Conservation (phyloP, 2,329 filamentous ascomycete species). For the Nemania sp. region DNA sequence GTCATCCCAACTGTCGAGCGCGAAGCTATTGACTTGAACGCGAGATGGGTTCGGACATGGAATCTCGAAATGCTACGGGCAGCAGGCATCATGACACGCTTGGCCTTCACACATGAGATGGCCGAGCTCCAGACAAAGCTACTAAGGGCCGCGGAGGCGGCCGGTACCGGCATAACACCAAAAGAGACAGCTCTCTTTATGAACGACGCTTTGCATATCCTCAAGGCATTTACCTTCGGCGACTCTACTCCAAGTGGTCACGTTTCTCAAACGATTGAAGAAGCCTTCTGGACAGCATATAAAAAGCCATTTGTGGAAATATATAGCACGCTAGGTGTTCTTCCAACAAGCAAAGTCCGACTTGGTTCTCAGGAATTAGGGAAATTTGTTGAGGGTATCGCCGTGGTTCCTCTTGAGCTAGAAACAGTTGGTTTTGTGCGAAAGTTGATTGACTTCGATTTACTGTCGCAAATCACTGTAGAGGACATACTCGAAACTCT, state of each 20-base stretch:
- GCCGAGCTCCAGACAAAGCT: conserved; percentile 74
- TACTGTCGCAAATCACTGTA: conserved; percentile 89
- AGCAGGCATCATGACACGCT: conserved; percentile 87
- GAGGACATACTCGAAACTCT: conserved; percentile 87
- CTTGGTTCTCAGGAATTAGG: conserved; percentile 74
- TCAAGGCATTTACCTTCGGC: conserved; percentile 87
- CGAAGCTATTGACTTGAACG: conserved; percentile 96
- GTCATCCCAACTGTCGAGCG: conserved; percentile 97
- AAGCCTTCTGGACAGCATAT: conserved; percentile 95
- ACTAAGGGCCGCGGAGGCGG: conserved; percentile 58
- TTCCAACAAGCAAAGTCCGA: conserved; percentile 86
- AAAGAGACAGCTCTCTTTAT: conserved; percentile 75
- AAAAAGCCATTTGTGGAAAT: conserved; percentile 86
- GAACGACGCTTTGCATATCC: conserved; percentile 82
- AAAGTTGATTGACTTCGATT: conserved; percentile 83
- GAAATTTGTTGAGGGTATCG: conserved; percentile 88
- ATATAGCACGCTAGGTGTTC: conserved; percentile 86
- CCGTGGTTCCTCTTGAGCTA: conserved; percentile 83
- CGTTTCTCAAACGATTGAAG: conserved; percentile 88
- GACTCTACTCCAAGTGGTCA: conserved; percentile 90
- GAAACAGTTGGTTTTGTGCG: conserved; percentile 79
- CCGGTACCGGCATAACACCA: conserved; percentile 66
- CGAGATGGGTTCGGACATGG: conserved; percentile 93
- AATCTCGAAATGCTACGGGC: conserved; percentile 93
- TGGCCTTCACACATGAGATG: conserved; percentile 93